Percentiles rank a stretch among this genome's conserved stretches.
Evolutionary conservation across 805 yeast genomes (phyloP).

Genomic region (Kregervanrija fluxuum): DNA sequence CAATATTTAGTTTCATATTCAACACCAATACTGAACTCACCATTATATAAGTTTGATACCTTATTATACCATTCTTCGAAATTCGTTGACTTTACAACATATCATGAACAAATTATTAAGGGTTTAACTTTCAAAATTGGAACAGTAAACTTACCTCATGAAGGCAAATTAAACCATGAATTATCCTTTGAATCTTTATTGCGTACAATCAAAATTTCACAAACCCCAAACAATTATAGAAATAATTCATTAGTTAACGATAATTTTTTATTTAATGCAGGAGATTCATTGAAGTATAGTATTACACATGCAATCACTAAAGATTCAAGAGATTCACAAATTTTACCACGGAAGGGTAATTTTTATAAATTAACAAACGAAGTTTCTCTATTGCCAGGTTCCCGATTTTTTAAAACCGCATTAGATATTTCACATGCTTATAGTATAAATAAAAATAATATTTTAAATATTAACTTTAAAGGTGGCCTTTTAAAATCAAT

Average conservation of each 20-base stretch:
- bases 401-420: conserved; percentile 35
- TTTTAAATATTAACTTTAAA: conserved; percentile 19
- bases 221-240: conserved; percentile 17
- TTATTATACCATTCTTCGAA: conserved; percentile 36
- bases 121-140: conserved; percentile 37
- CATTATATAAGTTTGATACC: conserved; percentile 34
- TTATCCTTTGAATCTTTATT: conserved; percentile 35
- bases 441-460: conserved; percentile 12
- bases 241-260: conserved; percentile 27
- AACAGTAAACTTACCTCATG: conserved; percentile 27
- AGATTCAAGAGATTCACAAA: conserved; percentile 38
- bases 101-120: conserved; percentile 34
- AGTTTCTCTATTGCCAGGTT: conserved; percentile 18
- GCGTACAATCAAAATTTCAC: conserved; percentile 31
- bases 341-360: conserved; percentile 38
- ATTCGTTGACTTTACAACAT: conserved; percentile 40
- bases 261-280: conserved; percentile 32
- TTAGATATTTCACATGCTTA: conserved; percentile 33
- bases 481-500: conserved; percentile 21
- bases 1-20: conserved; percentile 41
- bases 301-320: conserved; percentile 32
- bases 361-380: conserved; percentile 26
- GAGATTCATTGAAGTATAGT: conserved; percentile 39
- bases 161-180: conserved; percentile 38
- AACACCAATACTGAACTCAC: conserved; percentile 37